These are phyloP conservation scores for Nymphaea thermarum DNA, from an alignment of 164 flowering plant genomes.

Conservation along the genomic window DNA sequence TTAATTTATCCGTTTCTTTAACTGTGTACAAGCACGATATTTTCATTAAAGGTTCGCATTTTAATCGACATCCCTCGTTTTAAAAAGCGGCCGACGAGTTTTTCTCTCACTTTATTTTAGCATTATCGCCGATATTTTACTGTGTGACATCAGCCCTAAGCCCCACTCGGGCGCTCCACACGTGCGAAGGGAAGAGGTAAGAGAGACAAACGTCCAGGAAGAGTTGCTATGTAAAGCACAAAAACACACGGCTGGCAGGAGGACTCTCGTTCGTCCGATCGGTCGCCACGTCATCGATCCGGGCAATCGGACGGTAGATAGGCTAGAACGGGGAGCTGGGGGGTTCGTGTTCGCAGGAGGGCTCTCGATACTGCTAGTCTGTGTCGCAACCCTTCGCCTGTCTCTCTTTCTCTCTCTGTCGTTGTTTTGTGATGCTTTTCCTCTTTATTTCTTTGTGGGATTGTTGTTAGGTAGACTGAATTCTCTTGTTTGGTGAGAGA, in stretches of 20 bases:
- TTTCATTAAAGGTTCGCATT: no score
- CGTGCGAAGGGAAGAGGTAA: conserved; percentile 5
- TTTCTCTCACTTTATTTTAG: no score
- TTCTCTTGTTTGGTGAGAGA: neutral
- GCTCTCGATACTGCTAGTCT: conserved; percentile 28
- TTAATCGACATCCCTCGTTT: no score
- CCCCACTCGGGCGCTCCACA: neutral
- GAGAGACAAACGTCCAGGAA: conserved; percentile 3
- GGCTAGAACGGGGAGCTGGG: neutral
- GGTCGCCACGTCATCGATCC: conserved; percentile 39
- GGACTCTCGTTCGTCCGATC: conserved; percentile 21
- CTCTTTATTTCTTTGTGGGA: conserved; percentile 1
- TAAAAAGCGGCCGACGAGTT: no score
- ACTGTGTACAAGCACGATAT: no score
- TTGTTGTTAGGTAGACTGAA: neutral
- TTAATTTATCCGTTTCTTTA: no score
- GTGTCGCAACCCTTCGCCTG: conserved; percentile 12
- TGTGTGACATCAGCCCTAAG: conserved; percentile 11
- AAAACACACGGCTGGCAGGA: neutral
- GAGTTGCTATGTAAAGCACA: neutral
- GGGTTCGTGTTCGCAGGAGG: conserved; percentile 11
- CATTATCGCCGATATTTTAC: no score
- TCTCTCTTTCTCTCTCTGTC: conserved; percentile 11
- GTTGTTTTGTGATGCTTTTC: neutral
- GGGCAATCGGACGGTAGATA: neutral